Evolutionary conservation across 352 stramenopile species (phyloP).

Genomic region (Phytophthora litchii): DNA sequence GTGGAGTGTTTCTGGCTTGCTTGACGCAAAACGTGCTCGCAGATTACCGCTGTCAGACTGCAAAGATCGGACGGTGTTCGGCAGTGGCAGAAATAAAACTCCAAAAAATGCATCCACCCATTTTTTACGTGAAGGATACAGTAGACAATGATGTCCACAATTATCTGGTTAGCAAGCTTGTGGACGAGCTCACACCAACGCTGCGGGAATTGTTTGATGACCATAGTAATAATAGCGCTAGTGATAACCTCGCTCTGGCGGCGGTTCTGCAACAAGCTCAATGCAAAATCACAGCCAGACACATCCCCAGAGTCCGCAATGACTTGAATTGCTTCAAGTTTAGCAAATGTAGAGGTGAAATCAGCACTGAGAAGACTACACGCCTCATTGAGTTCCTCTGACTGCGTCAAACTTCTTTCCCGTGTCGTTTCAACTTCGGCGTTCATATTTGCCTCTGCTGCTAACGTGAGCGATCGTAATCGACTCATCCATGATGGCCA

Average conservation of each 20-base stretch:
- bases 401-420: conserved; percentile 30
- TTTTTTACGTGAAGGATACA: conserved; percentile 74
- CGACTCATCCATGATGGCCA: conserved; percentile 74
- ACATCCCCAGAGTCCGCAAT: conserved; percentile 52
- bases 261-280: conserved; percentile 61
- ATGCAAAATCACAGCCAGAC: conserved; percentile 57
- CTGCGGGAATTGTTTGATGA: conserved; percentile 56
- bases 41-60: conserved; percentile 44
- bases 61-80: conserved; percentile 50
- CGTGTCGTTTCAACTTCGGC: conserved; percentile 9
- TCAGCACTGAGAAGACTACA: conserved; percentile 65
- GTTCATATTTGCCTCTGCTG: conserved; percentile 11
- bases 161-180: conserved; percentile 62
- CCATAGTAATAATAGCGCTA: conserved; percentile 58
- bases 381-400: conserved; percentile 55
- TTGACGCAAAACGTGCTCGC: conserved; percentile 47
- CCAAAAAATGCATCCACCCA: conserved; percentile 82
- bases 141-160: conserved; percentile 75
- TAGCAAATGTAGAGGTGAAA: conserved; percentile 39
- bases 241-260: conserved; percentile 42
- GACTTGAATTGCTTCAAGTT: conserved; percentile 60
- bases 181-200: conserved; percentile 47
- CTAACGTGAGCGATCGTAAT: conserved; percentile 43
- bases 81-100: conserved; percentile 76
- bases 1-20: conserved; percentile 22